These are phyloP conservation scores for Populus hybrid DNA, from an alignment of 441 rosid genomes.

Conservation along the genomic window DNA sequence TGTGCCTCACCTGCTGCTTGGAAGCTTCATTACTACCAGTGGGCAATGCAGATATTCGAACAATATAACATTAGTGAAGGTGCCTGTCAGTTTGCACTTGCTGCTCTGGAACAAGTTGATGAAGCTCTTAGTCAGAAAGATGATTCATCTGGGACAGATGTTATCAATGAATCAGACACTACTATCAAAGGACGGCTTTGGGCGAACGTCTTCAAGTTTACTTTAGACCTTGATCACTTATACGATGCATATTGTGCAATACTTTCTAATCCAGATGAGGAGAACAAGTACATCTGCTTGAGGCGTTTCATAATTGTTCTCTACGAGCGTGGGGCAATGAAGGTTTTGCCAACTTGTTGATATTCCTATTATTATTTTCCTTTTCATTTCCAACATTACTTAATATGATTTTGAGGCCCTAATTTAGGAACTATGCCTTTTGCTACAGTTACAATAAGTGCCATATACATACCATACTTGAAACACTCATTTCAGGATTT, in stretches of 20 bases:
- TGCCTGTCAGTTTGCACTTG: conserved; percentile 95
- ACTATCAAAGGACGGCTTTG: conserved; percentile 80
- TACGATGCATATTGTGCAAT: conserved; percentile 97
- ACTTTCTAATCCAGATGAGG: conserved; percentile 98
- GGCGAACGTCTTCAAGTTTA: conserved; percentile 94
- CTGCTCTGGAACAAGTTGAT: conserved; percentile 99
- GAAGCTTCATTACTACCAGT: conserved; percentile 97
- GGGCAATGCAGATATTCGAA: conserved; percentile 99
- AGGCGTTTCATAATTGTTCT: conserved; percentile 94
- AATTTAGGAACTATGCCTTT: neutral
- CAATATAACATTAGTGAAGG: conserved; percentile 87
- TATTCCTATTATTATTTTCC: neutral
- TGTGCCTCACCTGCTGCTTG: conserved; percentile 55
- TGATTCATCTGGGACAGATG: conserved; percentile 36
- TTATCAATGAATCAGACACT: conserved; percentile 50
- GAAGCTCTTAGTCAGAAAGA: conserved; percentile 58
- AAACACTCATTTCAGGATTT: neutral
- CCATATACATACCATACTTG: neutral
- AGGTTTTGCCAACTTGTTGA: conserved; percentile 44
- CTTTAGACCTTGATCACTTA: conserved; percentile 81
- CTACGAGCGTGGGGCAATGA: conserved; percentile 74
- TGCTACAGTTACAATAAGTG: neutral
- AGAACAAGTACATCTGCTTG: conserved; percentile 90
- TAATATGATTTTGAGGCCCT: neutral
- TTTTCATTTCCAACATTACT: neutral